Conservation (phyloP, 495 filamentous ascomycete species). For the Annulohypoxylon maeteangense region DNA sequence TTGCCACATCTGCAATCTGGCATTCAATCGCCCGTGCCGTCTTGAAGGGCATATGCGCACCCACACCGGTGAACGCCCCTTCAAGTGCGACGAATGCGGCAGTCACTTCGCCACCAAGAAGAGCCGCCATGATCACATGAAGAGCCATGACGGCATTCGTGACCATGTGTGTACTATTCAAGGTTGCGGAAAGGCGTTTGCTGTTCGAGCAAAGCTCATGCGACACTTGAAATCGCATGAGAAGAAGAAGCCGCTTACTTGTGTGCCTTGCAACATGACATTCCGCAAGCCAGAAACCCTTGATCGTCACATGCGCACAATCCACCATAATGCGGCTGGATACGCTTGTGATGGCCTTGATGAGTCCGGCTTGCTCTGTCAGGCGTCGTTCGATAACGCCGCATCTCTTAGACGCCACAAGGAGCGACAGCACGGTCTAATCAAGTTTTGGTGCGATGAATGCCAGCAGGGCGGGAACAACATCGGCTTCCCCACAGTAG, state of each 20-base stretch:
- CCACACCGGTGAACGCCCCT: slow-evolving; percentile 82
- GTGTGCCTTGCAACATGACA: slow-evolving; percentile 77
- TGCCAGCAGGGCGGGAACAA: slow-evolving; percentile 57
- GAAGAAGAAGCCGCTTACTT: slow-evolving; percentile 73
- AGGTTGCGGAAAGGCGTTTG: slow-evolving; percentile 82
- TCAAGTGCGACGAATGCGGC: slow-evolving; percentile 76
- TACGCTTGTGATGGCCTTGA: slow-evolving; percentile 72
- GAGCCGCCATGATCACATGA: slow-evolving; percentile 84
- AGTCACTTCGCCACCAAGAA: slow-evolving; percentile 85
- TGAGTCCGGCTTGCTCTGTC: slow-evolving; percentile 68
- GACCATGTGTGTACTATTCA: slow-evolving; percentile 75
- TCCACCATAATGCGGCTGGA: slow-evolving; percentile 74
- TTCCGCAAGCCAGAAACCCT: slow-evolving; percentile 93
- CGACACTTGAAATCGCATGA: slow-evolving; percentile 75
- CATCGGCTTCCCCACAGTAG: slow-evolving; percentile 76
- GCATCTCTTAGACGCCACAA: slow-evolving; percentile 76
- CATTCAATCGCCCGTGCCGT: slow-evolving; percentile 87
- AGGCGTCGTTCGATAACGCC: slow-evolving; percentile 74
- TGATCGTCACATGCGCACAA: slow-evolving; percentile 78
- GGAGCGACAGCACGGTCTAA: slow-evolving; percentile 72
- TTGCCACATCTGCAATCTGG: slow-evolving; percentile 78
- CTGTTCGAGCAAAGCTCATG: slow-evolving; percentile 74
- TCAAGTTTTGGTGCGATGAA: slow-evolving; percentile 76
- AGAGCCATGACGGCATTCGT: slow-evolving; percentile 78
- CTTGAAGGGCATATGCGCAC: slow-evolving; percentile 80